These are phyloP conservation scores for Talaromyces albobiverticillius DNA, from an alignment of 2,329 filamentous ascomycete genomes.

Conservation along the genomic window DNA sequence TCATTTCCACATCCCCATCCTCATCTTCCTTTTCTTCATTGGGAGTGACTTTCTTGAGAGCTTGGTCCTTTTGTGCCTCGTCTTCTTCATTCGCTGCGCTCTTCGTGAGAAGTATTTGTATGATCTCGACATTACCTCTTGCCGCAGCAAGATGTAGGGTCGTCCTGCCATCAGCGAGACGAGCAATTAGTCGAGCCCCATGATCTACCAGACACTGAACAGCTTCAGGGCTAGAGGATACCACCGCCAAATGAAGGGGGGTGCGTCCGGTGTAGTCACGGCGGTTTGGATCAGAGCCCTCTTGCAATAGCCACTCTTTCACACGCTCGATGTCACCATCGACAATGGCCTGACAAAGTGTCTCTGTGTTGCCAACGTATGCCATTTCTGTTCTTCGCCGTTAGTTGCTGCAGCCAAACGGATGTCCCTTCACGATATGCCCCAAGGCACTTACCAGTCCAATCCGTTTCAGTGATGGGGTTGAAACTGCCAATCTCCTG, in stretches of 20 bases:
- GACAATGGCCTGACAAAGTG: slow-evolving; percentile 77
- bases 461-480: slow-evolving; percentile 76
- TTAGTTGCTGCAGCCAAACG: not conserved
- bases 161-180: slow-evolving; percentile 75
- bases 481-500: slow-evolving; percentile 74
- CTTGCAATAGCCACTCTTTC: slow-evolving; percentile 65
- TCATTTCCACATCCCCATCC: slow-evolving; percentile 30
- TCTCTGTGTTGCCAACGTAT: slow-evolving; percentile 75
- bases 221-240: slow-evolving; percentile 65
- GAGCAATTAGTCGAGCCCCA: slow-evolving; percentile 69
- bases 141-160: slow-evolving; percentile 78
- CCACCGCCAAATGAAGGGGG: slow-evolving; percentile 73
- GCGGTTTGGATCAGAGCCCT: slow-evolving; percentile 67
- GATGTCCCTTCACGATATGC: not conserved
- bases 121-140: slow-evolving; percentile 65
- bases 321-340: slow-evolving; percentile 70
- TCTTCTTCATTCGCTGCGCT: slow-evolving; percentile 71
- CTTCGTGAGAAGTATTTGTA: slow-evolving; percentile 69
- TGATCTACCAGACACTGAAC: slow-evolving; percentile 69
- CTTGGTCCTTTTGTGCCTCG: slow-evolving; percentile 41
- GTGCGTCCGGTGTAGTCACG: slow-evolving; percentile 77
- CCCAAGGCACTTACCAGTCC: slow-evolving; percentile 53
- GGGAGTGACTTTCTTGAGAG: slow-evolving; percentile 17
- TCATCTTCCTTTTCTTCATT: slow-evolving; percentile 20
- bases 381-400: slow-evolving; percentile 64